A percentile compares a stretch with the other conserved stretches of the same genome.
These are phyloP conservation scores for Alternaria panax DNA, from an alignment of 2,329 filamentous ascomycete species.

Conservation along the genomic window DNA sequence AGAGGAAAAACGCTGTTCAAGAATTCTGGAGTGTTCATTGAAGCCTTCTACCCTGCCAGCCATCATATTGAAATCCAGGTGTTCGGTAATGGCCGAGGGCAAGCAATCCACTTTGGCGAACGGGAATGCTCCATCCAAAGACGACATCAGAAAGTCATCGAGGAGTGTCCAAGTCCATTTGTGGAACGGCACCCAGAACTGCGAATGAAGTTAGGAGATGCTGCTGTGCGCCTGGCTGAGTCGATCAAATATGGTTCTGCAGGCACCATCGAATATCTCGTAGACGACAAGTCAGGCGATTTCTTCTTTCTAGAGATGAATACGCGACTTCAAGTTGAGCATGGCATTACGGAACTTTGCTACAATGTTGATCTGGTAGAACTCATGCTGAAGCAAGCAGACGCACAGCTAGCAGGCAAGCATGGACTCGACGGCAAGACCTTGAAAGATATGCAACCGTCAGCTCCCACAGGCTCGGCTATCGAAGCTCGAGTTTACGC, in stretches of 20 bases:
- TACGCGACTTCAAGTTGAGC: constrained; percentile 65
- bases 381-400: constrained; percentile 64
- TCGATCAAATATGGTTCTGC: constrained; percentile 77
- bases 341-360: constrained; percentile 65
- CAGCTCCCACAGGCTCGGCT: constrained; percentile 55
- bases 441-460: constrained; percentile 54
- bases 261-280: constrained; percentile 89
- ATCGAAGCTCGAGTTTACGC: constrained; percentile 65
- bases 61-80: constrained; percentile 88
- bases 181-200: constrained; percentile 60
- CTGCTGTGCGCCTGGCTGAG: constrained; percentile 72
- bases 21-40: constrained; percentile 54
- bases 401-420: constrained; percentile 57
- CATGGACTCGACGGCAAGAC: constrained; percentile 54
- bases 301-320: constrained; percentile 75
- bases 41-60: constrained; percentile 47
- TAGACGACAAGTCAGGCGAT: constrained; percentile 79
- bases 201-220: constrained; percentile 68
- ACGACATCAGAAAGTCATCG: constrained; percentile 88
- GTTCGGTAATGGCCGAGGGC: constrained; percentile 81
- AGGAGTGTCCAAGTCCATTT: constrained; percentile 84
- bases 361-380: constrained; percentile 63
- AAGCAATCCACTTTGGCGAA: constrained; percentile 84
- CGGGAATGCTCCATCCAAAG: constrained; percentile 88
- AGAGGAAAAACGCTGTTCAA: constrained; percentile 52